These are phyloP conservation scores for Lasiodiplodia hormozganensis DNA, from an alignment of 2,329 filamentous ascomycete species.

Conservation along the genomic window DNA sequence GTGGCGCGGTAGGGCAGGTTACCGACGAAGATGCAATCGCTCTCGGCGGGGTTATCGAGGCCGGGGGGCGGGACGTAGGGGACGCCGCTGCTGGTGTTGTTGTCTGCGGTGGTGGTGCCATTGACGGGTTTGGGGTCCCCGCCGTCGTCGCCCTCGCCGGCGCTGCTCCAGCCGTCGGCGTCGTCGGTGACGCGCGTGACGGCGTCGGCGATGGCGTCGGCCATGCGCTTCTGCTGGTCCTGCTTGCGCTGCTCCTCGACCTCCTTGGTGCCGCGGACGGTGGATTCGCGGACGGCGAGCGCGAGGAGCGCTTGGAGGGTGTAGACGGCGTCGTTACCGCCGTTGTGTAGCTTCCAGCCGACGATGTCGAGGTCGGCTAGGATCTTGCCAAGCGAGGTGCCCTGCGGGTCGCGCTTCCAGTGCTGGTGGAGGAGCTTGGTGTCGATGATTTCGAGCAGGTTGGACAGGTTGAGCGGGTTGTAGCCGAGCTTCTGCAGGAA, in stretches of 20 bases:
- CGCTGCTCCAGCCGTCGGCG: conserved; percentile 47
- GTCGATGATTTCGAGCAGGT: conserved; percentile 72
- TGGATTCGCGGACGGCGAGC: conserved; percentile 59
- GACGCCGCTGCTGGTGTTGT: background rate
- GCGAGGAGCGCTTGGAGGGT: conserved; percentile 77
- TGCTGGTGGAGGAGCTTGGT: conserved; percentile 74
- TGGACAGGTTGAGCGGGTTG: conserved; percentile 60
- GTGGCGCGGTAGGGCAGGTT: conserved; percentile 21
- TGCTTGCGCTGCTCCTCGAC: conserved; percentile 37
- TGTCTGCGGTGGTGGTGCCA: no score
- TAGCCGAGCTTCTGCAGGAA: conserved; percentile 73
- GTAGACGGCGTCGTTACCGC: conserved; percentile 83
- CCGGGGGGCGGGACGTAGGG: background rate
- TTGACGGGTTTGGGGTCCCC: background rate
- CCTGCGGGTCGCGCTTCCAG: conserved; percentile 61
- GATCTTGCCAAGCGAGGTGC: conserved; percentile 65
- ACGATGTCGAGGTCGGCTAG: conserved; percentile 69
- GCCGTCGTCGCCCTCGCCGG: conserved; percentile 46
- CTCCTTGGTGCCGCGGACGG: conserved; percentile 41
- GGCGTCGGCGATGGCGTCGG: conserved; percentile 39
- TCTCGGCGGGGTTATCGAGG: background rate
- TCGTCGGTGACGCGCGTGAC: conserved; percentile 48
- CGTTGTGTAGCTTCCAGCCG: conserved; percentile 78
- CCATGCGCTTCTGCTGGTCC: conserved; percentile 36
- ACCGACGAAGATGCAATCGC: conserved; percentile 24